A percentile compares a stretch with the other conserved stretches of the same genome.
phyloP scores from a whole-genome alignment of 2,329 filamentous ascomycete genomes.

The Diaporthe vaccinii region DNA sequence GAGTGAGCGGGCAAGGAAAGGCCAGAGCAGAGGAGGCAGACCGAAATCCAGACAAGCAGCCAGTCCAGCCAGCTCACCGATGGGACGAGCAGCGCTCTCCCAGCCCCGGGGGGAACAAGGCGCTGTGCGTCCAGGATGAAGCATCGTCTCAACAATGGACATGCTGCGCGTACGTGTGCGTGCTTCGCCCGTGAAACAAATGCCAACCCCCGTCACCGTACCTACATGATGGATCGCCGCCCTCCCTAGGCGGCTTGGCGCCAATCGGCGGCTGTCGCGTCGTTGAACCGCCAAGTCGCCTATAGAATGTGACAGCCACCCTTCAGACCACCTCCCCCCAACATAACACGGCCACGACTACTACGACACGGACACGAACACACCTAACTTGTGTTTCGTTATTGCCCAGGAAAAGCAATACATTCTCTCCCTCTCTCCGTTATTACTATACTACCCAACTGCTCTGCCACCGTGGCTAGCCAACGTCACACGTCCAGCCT shows the following conservation, averaged over 20 bases:
- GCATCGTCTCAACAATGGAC: slow-evolving; percentile 13
- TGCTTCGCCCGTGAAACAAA: slow-evolving; percentile 19
- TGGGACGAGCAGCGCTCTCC: not conserved
- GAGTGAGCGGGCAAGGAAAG: not conserved
- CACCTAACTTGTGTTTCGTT: slow-evolving; percentile 5
- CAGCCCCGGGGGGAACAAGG: not conserved
- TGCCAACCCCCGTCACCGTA: slow-evolving; percentile 13
- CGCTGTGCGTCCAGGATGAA: slow-evolving; percentile 13
- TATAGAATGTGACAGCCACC: slow-evolving; percentile 19
- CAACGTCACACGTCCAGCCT: not conserved
- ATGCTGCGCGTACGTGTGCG: slow-evolving; percentile 4
- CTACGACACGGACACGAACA: slow-evolving; percentile 20
- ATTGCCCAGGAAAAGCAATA: slow-evolving; percentile 30
- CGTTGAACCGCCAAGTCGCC: slow-evolving; percentile 35
- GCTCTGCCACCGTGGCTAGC: not conserved
- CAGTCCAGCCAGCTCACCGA: not conserved
- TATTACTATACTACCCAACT: not conserved
- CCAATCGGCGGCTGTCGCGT: slow-evolving; percentile 34
- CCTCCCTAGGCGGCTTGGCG: slow-evolving; percentile 34
- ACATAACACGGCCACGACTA: not conserved
- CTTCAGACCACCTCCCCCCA: not conserved
- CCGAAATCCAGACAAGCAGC: not conserved
- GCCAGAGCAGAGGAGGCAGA: not conserved
- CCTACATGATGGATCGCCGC: slow-evolving; percentile 21
- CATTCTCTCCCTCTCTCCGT: not conserved